These are phyloP conservation scores for Sugiyamaella boreocaroliniensis DNA, from an alignment of 805 yeast genomes.

Conservation along the genomic window DNA sequence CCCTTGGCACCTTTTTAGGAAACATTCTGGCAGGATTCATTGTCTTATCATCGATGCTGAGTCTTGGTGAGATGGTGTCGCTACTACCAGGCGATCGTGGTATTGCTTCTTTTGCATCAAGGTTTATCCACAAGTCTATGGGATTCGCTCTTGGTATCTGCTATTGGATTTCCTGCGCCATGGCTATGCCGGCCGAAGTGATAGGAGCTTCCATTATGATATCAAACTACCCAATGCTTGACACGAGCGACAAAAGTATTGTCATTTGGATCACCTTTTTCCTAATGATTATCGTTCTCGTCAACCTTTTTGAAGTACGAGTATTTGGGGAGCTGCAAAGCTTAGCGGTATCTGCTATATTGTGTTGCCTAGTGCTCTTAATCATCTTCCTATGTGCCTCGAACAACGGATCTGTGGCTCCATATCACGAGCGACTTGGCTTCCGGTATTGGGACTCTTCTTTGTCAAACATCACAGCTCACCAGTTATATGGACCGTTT, in stretches of 20 bases:
- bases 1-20: constrained; percentile 67
- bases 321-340: constrained; percentile 72
- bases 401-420: constrained; percentile 51
- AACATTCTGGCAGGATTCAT: constrained; percentile 57
- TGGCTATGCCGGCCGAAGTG: constrained; percentile 72
- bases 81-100: constrained; percentile 75
- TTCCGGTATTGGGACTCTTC: constrained; percentile 60
- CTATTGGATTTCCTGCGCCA: constrained; percentile 65
- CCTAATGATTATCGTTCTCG: constrained; percentile 38
- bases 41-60: constrained; percentile 61
- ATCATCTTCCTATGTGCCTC: constrained; percentile 59
- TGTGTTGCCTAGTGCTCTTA: constrained; percentile 41
- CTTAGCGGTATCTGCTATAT: constrained; percentile 50
- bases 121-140: constrained; percentile 57
- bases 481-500: constrained; percentile 61
- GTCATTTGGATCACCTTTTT: constrained; percentile 67
- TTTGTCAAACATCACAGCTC: constrained; percentile 41
- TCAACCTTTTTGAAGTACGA: constrained; percentile 63
- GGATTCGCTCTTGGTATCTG: constrained; percentile 64
- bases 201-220: constrained; percentile 75
- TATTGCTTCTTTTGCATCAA: constrained; percentile 63
- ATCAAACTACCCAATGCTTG: constrained; percentile 53
- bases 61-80: constrained; percentile 78
- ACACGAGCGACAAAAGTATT: constrained; percentile 41
- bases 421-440: constrained; percentile 46